phyloP scores from a whole-genome alignment of 106 monocot species.

The Chionographis japonica region DNA sequence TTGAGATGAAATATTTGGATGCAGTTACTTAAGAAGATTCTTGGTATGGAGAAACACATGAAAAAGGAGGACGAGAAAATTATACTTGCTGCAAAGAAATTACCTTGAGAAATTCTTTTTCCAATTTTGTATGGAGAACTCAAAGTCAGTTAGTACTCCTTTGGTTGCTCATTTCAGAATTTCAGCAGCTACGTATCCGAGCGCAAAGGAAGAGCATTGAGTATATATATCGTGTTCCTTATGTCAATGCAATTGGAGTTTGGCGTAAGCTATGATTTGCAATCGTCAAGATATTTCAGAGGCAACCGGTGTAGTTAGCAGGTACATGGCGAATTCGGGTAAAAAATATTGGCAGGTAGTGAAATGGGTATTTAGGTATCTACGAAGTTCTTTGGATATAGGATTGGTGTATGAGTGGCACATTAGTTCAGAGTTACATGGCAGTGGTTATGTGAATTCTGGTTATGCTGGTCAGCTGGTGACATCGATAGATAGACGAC shows the following conservation, averaged over 20 bases:
- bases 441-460: not conserved
- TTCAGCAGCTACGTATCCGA: not conserved
- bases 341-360: not conserved
- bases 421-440: not conserved
- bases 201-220: not conserved
- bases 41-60: not conserved
- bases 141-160: not conserved
- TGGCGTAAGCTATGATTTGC: not conserved
- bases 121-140: not conserved
- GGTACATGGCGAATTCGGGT: not conserved
- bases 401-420: not conserved
- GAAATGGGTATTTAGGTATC: not conserved
- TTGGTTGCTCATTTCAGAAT: not conserved
- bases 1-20: not conserved
- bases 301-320: not conserved
- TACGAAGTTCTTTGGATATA: not conserved
- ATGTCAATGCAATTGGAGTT: not conserved
- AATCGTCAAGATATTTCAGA: not conserved
- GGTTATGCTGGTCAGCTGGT: not conserved
- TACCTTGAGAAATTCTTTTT: not conserved
- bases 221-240: not conserved
- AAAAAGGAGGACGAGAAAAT: not conserved
- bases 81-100: not conserved
- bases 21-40: no score
- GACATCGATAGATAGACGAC: not conserved